Conservation (phyloP, 2,329 filamentous ascomycete species). For the Fusarium oligoseptatum region DNA sequence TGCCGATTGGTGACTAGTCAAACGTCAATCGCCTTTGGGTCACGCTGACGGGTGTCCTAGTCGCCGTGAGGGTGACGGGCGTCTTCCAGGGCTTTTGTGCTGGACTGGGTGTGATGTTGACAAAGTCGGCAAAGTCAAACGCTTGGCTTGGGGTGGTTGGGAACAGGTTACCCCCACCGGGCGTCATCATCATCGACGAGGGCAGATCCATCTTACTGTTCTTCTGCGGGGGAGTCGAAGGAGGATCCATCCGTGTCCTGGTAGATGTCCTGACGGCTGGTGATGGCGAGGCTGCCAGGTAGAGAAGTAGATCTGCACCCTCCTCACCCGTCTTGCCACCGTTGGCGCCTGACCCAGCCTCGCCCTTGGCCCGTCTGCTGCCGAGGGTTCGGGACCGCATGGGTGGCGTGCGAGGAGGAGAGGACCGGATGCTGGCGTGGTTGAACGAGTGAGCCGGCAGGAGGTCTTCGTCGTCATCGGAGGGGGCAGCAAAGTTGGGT, state of each 20-base stretch:
- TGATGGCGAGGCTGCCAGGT: conserved; percentile 91
- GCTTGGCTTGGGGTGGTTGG: conserved; percentile 83
- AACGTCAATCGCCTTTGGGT: conserved; percentile 85
- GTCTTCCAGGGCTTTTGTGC: conserved; percentile 93
- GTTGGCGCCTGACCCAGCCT: conserved; percentile 54
- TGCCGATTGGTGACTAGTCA: conserved; percentile 68
- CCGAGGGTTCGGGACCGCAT: conserved; percentile 67
- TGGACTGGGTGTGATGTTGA: conserved; percentile 96
- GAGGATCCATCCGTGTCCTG: conserved; percentile 70
- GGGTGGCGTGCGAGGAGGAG: conserved; percentile 87
- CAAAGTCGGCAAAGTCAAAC: conserved; percentile 96
- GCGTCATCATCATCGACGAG: conserved; percentile 91
- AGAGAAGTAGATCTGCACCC: conserved; percentile 83
- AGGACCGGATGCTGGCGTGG: conserved; percentile 75
- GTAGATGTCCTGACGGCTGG: conserved; percentile 73
- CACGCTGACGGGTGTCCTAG: conserved; percentile 72
- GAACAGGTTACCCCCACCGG: conserved; percentile 76
- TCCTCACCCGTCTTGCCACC: conserved; percentile 78
- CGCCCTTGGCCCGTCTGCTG: conserved; percentile 63
- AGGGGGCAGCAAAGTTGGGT: conserved; percentile 72
- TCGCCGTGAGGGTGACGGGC: conserved; percentile 67
- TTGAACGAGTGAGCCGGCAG: conserved; percentile 83
- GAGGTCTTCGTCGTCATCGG: conserved; percentile 87
- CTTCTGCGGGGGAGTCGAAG: conserved; percentile 82
- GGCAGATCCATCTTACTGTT: conserved; percentile 76